These are phyloP conservation scores for Setomelanomma holmii DNA, from an alignment of 2,329 filamentous ascomycete species.

Conservation along the genomic window DNA sequence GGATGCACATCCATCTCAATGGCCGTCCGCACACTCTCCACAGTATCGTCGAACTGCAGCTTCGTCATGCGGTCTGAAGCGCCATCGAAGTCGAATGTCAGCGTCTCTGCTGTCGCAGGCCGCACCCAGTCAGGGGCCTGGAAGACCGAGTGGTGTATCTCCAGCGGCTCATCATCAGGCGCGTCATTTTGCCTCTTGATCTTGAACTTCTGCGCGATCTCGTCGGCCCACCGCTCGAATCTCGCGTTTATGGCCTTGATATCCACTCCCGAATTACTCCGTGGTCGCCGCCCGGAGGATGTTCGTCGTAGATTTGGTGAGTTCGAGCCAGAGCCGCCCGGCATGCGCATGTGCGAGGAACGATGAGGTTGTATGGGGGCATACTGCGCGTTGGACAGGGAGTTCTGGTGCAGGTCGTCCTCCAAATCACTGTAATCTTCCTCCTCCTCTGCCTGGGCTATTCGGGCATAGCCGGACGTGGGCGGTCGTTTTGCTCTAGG, in stretches of 20 bases:
- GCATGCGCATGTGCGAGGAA: conserved; percentile 53
- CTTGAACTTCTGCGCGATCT: conserved; percentile 97
- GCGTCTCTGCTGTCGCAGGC: conserved; percentile 76
- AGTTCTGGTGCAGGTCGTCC: conserved; percentile 47
- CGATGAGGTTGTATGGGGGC: conserved; percentile 57
- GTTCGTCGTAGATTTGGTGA: conserved; percentile 41
- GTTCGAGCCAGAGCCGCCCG: conserved; percentile 38
- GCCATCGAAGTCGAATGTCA: conserved; percentile 65
- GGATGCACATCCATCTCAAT: conserved; percentile 93
- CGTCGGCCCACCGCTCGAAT: conserved; percentile 94
- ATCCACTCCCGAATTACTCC: conserved; percentile 89
- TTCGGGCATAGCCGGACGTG: conserved; percentile 59
- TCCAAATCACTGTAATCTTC: conserved; percentile 52
- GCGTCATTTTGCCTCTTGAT: conserved; percentile 77
- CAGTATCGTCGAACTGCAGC: conserved; percentile 82
- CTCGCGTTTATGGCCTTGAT: conserved; percentile 98
- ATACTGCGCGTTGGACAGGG: conserved; percentile 51
- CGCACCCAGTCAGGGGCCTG: conserved; percentile 88
- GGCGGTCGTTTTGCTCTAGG: conserved; percentile 47
- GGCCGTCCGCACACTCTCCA: conserved; percentile 87
- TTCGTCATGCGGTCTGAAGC: conserved; percentile 74
- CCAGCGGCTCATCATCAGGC: conserved; percentile 78
- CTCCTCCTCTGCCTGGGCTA: conserved; percentile 61
- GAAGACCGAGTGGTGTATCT: conserved; percentile 98
- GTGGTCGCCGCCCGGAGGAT: conserved; percentile 54